A percentile compares a stretch with the other conserved stretches of the same genome.
Conservation (phyloP, 1,284 basidiomycete genomes). For the Tausonia pullulans region DNA sequence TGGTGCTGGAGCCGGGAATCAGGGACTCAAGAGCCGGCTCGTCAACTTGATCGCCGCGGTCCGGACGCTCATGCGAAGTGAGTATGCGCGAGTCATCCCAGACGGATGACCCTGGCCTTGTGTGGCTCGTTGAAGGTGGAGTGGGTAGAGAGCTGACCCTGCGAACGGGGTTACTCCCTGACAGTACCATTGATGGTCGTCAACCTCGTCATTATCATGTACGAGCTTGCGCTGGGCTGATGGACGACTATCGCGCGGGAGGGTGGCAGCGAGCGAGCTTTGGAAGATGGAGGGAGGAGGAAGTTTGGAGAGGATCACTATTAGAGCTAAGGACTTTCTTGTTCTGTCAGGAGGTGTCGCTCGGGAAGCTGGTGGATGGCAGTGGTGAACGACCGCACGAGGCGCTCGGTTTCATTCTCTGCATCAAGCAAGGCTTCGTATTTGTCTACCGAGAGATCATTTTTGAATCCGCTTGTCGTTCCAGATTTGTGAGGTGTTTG, state of each 20-base stretch:
- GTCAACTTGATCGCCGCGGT: conserved; percentile 89
- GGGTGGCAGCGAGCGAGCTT: neutral
- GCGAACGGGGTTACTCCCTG: conserved; percentile 18
- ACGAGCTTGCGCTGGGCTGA: conserved; percentile 59
- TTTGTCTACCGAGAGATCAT: too few species aligned
- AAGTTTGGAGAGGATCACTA: neutral
- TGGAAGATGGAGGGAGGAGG: neutral
- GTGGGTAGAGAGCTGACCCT: conserved; percentile 22
- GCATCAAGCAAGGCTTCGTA: too few species aligned
- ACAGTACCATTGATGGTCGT: conserved; percentile 75
- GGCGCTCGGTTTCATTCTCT: too few species aligned
- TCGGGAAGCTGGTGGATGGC: too few species aligned
- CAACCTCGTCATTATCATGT: conserved; percentile 70
- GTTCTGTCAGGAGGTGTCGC: too few species aligned
- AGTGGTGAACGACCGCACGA: too few species aligned
- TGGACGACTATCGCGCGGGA: neutral
- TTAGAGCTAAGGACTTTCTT: too few species aligned
- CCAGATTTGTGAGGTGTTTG: too few species aligned
- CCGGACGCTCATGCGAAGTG: conserved; percentile 88
- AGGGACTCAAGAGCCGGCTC: conserved; percentile 69
- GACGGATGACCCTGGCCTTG: neutral
- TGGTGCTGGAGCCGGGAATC: conserved; percentile 40
- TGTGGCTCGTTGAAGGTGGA: neutral
- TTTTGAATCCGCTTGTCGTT: too few species aligned
- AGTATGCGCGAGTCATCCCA: conserved; percentile 27